Conservation (phyloP, 495 filamentous ascomycete species). For the Amniculicola lignicola region DNA sequence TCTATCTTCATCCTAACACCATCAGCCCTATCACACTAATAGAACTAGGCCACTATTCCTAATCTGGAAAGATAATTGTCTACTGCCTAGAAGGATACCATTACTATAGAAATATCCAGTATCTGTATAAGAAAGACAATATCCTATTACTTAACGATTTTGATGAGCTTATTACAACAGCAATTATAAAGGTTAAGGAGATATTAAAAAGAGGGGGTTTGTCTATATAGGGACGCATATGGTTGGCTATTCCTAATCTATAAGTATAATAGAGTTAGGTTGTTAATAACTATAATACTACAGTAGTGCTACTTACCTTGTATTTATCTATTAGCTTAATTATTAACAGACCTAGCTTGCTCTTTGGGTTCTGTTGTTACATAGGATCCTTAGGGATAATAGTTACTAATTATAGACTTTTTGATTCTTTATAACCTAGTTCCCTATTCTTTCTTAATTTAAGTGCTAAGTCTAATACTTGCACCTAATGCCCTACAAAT, state of each 20-base stretch:
- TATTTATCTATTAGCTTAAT: neutral
- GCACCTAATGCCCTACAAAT: neutral
- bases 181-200: conserved; percentile 6
- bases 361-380: neutral
- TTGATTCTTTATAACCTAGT: conserved; percentile 9
- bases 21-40: conserved; percentile 9
- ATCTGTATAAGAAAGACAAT: conserved; percentile 8
- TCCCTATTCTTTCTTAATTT: conserved; percentile 4
- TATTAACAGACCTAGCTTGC: neutral
- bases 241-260: neutral
- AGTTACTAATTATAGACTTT: conserved; percentile 2
- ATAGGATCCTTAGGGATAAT: neutral
- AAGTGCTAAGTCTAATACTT: conserved; percentile 9
- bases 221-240: neutral
- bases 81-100: conserved; percentile 7
- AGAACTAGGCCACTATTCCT: conserved; percentile 5
- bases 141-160: conserved; percentile 8
- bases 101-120: conserved; percentile 8
- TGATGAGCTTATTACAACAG: conserved; percentile 1
- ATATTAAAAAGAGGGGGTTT: conserved; percentile 2
- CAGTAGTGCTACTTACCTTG: neutral
- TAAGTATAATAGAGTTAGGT: conserved; percentile 1
- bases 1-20: conserved; percentile 8
- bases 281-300: neutral
- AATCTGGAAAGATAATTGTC: conserved; percentile 6